Evolutionary conservation across 805 yeast species (phyloP), one percentile per base, ranked within the genome.

Genomic region (Kodamaea fukazawae): DNA sequence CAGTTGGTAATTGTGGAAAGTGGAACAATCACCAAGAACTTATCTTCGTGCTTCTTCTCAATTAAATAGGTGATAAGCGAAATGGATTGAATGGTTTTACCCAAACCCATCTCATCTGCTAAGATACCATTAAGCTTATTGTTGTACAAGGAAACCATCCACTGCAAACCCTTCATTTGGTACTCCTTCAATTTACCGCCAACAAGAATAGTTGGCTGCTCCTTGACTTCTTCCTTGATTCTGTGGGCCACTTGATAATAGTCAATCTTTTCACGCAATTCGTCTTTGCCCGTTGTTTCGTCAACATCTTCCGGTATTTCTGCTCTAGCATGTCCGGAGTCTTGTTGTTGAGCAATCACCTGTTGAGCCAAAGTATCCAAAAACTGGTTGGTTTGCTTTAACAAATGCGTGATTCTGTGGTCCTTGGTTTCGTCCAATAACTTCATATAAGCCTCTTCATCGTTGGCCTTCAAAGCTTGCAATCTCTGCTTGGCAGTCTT

Each of bases 401-500:
- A 74, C 58, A 86, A 71, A 62, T 86, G 95, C 1, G 93, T 85
- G 51, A 86, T 82, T 76, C 95, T 79, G 30, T 87, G 85, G 65
- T 86, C 95, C 59, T 86, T 86, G 3, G 95, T 86, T 62, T 85
- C 89, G 58, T 86, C 93, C 59, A 86, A 73, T 54, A 86, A 75
- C 56, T 85, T 85, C 58, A 86, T 75, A 66, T 86, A 86, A 2
- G 93, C 93, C 57, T 86, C 95, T 61, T 86, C 95, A 67, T 86
- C 95, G 58, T 86, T 85, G 12, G 90, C 86, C 60, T 83, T 84
- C 70, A 86, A 76, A 20, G 93, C 93, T 54, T 83, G 89, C 63
- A 86, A 75, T 77, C 95, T 83, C 58, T 84, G 90, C 55, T 82
- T 85, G n/a, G 95, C 95, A 20, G 81, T 85, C 57, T 78, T 79